These are phyloP conservation scores for Chaetomium fimeti DNA, from an alignment of 495 filamentous ascomycete species.

Conservation along the genomic window DNA sequence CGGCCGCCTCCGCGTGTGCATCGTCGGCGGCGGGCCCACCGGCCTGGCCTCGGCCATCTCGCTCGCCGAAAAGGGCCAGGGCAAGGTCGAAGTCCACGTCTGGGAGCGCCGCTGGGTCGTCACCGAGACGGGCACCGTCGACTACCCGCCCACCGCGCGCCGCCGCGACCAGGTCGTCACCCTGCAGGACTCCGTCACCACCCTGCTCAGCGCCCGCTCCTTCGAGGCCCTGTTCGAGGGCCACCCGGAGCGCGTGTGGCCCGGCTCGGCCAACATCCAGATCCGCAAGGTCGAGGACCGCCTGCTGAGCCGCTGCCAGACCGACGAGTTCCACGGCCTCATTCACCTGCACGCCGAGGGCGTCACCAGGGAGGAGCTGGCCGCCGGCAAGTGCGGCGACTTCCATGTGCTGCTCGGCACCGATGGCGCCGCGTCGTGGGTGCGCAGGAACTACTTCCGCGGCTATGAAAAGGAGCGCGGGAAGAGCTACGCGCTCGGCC, in stretches of 20 bases:
- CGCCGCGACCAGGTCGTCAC: slow-evolving; percentile 40
- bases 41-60: slow-evolving; percentile 41
- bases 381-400: slow-evolving; percentile 37
- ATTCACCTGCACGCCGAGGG: slow-evolving; percentile 41
- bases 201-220: slow-evolving; percentile 30
- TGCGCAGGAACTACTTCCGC: slow-evolving; percentile 36
- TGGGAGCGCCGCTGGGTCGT: slow-evolving; percentile 36
- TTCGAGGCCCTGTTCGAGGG: slow-evolving; percentile 35
- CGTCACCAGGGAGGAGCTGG: slow-evolving; percentile 34
- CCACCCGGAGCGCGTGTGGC: slow-evolving; percentile 37
- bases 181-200: slow-evolving; percentile 38
- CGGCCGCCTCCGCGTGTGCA: slow-evolving; percentile 34
- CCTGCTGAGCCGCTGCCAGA: slow-evolving; percentile 39
- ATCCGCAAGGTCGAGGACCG: slow-evolving; percentile 45
- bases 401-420: slow-evolving; percentile 43
- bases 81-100: slow-evolving; percentile 38
- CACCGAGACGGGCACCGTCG: slow-evolving; percentile 24
- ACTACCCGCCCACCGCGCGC: slow-evolving; percentile 32
- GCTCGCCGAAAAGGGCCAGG: slow-evolving; percentile 37
- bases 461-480: slow-evolving; percentile 45
- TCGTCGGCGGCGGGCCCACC: slow-evolving; percentile 40
- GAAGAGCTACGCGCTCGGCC: slow-evolving; percentile 38
- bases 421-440: slow-evolving; percentile 41
- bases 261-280: slow-evolving; percentile 40
- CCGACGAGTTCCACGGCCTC: slow-evolving; percentile 34